A percentile compares a stretch with the other conserved stretches of the same genome.
Conservation (phyloP, 495 filamentous ascomycete genomes). For the Trichoderma orchidacearum region DNA sequence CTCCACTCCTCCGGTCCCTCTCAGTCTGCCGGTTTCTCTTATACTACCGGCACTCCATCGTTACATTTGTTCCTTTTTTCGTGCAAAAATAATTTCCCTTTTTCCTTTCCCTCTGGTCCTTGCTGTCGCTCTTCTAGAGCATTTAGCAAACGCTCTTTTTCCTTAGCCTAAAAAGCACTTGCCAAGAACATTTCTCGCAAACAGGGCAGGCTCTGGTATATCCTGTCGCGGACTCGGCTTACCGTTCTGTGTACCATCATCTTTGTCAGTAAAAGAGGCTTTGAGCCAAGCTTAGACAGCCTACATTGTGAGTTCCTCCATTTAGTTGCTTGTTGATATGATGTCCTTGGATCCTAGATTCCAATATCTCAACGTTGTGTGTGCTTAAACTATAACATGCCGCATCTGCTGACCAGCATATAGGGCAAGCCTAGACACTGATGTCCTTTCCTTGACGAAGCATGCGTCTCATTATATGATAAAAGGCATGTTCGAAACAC, state of each 20-base stretch:
- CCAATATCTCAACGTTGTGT: too few relatives aligned
- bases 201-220: too few relatives aligned
- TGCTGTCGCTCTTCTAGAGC: background rate
- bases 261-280: too few relatives aligned
- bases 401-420: background rate
- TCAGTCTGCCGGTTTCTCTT: background rate
- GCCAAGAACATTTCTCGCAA: too few relatives aligned
- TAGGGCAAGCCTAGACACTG: background rate
- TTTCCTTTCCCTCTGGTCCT: background rate
- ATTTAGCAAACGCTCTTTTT: background rate
- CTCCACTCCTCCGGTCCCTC: background rate
- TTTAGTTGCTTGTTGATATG: too few relatives aligned
- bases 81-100: background rate
- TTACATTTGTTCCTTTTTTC: background rate
- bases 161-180: background rate
- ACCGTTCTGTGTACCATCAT: too few relatives aligned
- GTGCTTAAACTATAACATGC: background rate
- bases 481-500: conserved; percentile 1
- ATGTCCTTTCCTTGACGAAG: background rate
- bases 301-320: too few relatives aligned
- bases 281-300: too few relatives aligned
- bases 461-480: background rate
- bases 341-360: too few relatives aligned
- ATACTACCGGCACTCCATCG: conserved; percentile 1
- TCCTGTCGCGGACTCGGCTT: too few relatives aligned